phyloP scores from a whole-genome alignment of 305 asterid genomes.

The Andrographis paniculata region DNA sequence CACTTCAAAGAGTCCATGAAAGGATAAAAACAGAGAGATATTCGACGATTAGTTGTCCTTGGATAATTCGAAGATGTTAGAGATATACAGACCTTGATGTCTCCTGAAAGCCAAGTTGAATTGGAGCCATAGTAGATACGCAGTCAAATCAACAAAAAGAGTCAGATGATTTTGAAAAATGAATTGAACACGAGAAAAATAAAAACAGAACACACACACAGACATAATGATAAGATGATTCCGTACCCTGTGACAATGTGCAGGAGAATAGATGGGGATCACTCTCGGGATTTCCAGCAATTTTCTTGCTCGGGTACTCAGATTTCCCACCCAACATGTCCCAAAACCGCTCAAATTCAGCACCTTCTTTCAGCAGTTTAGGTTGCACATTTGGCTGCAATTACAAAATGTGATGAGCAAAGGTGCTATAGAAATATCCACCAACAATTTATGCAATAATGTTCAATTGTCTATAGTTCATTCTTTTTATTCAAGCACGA shows the following conservation, averaged over 20 bases:
- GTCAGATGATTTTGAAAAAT: conserved; percentile 25
- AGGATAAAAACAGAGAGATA: too few species aligned
- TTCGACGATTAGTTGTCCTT: too few species aligned
- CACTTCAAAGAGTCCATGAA: neutral
- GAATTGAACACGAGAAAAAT: neutral
- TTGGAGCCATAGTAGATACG: too few species aligned
- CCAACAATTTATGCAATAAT: too few species aligned
- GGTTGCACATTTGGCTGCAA: conserved; percentile 76
- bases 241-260: conserved; percentile 46
- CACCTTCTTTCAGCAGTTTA: conserved; percentile 71
- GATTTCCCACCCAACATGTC: conserved; percentile 66
- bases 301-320: conserved; percentile 67
- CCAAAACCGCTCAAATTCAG: conserved; percentile 79
- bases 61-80: too few species aligned
- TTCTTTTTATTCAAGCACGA: neutral
- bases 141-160: conserved; percentile 21
- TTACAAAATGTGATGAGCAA: conserved; percentile 16
- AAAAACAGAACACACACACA: conserved; percentile 17
- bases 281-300: conserved; percentile 42
- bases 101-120: conserved; percentile 59
- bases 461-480: neutral
- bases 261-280: conserved; percentile 79
- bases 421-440: conserved; percentile 2
- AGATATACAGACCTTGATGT: conserved; percentile 72
- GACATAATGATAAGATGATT: conserved; percentile 2